Conservation (phyloP, 129 eudicot genomes). For the Flaveria brownii region DNA sequence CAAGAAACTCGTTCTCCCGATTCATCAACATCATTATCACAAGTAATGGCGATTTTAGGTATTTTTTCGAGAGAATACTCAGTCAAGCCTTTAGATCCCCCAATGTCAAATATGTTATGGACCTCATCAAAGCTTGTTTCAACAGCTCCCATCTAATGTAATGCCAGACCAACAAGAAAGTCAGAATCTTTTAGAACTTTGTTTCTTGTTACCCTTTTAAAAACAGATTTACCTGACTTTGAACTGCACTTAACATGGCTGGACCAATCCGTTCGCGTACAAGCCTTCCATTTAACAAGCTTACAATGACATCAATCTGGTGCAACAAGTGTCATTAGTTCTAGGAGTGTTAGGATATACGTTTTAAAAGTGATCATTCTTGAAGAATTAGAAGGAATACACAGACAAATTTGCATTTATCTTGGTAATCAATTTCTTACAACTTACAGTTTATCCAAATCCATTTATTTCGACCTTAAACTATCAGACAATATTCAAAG, state of each 20-base stretch:
- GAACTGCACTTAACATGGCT: slow-evolving; percentile 92
- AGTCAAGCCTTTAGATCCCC: slow-evolving; percentile 69
- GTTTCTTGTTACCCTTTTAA: background rate
- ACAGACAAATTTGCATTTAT: background rate
- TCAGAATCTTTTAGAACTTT: background rate
- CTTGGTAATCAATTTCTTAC: background rate
- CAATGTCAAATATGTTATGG: slow-evolving; percentile 68
- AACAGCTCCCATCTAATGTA: slow-evolving; percentile 76
- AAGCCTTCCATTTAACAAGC: slow-evolving; percentile 88
- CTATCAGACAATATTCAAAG: background rate
- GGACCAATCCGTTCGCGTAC: slow-evolving; percentile 94
- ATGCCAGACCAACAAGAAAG: slow-evolving; percentile 14
- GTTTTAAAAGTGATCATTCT: background rate
- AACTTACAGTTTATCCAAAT: background rate
- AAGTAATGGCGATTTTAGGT: slow-evolving; percentile 61
- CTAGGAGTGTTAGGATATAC: background rate
- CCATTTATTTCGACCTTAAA: background rate
- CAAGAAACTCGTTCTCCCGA: slow-evolving; percentile 77
- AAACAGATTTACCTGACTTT: slow-evolving; percentile 66
- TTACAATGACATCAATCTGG: slow-evolving; percentile 87
- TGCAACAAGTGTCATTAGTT: slow-evolving; percentile 18
- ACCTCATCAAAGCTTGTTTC: slow-evolving; percentile 70
- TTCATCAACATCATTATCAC: slow-evolving; percentile 54
- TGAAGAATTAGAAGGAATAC: background rate
- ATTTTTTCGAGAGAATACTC: slow-evolving; percentile 65